phyloP scores from a whole-genome alignment of 495 filamentous ascomycete genomes.

The Penicillium psychrofluorescens region DNA sequence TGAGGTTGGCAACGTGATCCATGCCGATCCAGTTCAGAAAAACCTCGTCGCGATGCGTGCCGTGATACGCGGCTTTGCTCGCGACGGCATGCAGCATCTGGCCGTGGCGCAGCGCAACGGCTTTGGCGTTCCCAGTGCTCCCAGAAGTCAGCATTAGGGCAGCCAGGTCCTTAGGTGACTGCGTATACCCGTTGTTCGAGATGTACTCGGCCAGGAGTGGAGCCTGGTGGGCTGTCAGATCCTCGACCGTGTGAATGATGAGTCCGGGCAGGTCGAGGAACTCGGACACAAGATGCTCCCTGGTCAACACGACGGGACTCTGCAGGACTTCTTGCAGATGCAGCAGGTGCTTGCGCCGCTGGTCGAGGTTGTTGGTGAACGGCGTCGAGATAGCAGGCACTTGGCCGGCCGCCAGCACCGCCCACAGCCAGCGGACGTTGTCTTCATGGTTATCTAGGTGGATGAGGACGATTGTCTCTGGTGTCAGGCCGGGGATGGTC shows the following conservation, averaged over 20 bases:
- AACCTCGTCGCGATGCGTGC: no score
- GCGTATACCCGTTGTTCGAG: no score
- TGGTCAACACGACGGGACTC: slow-evolving; percentile 12
- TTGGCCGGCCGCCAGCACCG: slow-evolving; percentile 27
- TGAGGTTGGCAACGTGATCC: slow-evolving; percentile 48
- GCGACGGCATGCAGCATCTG: slow-evolving; percentile 40
- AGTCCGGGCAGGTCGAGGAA: slow-evolving; percentile 1
- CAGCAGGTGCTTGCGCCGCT: slow-evolving; percentile 25
- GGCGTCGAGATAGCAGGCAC: slow-evolving; percentile 34
- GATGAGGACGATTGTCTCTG: slow-evolving; percentile 17
- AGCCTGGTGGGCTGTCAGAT: not conserved
- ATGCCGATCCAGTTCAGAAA: slow-evolving; percentile 48
- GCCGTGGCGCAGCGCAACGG: slow-evolving; percentile 35
- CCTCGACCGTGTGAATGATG: slow-evolving; percentile 1
- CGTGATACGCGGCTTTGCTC: slow-evolving; percentile 25
- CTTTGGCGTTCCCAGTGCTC: slow-evolving; percentile 48
- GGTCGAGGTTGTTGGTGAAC: slow-evolving; percentile 21
- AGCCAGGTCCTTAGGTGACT: slow-evolving; percentile 3
- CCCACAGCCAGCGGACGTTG: slow-evolving; percentile 39
- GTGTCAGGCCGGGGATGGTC: not conserved
- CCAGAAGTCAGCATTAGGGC: slow-evolving; percentile 54
- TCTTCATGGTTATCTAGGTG: slow-evolving; percentile 34
- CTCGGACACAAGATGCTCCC: not conserved
- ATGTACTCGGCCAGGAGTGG: not conserved
- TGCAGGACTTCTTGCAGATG: slow-evolving; percentile 15